Evolutionary conservation across 768 basidiomycete species (phyloP), one percentile per base, ranked within the genome.

Genomic region (Neoboletus subvelutipes): DNA sequence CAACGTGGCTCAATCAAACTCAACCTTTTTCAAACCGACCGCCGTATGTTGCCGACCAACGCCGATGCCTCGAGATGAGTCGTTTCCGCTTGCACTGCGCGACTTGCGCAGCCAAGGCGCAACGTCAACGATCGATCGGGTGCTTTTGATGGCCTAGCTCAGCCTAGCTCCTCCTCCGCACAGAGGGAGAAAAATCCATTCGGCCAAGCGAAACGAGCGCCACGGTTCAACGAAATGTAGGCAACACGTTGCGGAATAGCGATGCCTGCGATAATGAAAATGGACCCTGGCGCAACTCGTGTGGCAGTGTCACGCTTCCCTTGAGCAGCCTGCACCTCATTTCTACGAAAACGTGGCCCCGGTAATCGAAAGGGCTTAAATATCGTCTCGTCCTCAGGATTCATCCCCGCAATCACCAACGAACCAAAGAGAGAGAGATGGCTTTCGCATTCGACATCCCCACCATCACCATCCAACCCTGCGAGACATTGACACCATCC

Each of bases 61-160:
- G 65, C 58, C 39, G 53, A 65, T 55, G 57, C 65, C 61, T 66
- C 64, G 64, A 66, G 65, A 64, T 43, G 28, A 28, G 28, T 65
- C 64, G 61, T 66, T 59, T 66, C 65, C 65, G 56, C 39, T 36
- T 24, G 52, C 52, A n/a, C n/a, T n/a, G n/a, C n/a, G n/a, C n/a
- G n/a, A n/a, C n/a, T n/a, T n/a, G n/a, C n/a, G n/a, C n/a, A n/a
- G n/a, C n/a, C n/a, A n/a, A n/a, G n/a, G n/a, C n/a, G n/a, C n/a
- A n/a, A n/a, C n/a, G n/a, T n/a, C n/a, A 45, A 29, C 24, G 64
- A 67, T 64, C 56, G 58, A 67, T 64, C 52, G 18, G 7, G 34
- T 29, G 28, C 24, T 10, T 43, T 33, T 57, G 52, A 55, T 52
- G 48, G 62, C 33, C 51, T 24, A 13, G 61, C 29, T 63, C 45